Percentiles rank a stretch among this genome's conserved stretches.
phyloP scores from a whole-genome alignment of 345 rosid genomes.

The Isatis tinctoria region DNA sequence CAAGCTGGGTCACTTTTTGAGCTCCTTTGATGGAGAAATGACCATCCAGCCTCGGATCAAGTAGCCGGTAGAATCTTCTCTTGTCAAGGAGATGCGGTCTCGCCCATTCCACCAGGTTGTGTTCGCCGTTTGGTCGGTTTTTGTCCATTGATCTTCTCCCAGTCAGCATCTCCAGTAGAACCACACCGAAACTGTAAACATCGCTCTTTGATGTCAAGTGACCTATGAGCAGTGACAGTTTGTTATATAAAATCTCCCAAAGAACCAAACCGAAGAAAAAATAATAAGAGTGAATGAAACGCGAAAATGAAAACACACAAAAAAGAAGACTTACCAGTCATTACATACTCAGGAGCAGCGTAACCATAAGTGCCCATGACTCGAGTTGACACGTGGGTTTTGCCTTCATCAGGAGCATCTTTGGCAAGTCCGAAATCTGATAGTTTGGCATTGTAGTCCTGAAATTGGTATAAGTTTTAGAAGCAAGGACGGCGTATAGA shows the following conservation, averaged over 20 bases:
- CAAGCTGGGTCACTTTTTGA: slow-evolving; percentile 71
- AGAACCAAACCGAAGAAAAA: neutral
- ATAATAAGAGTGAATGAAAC: neutral
- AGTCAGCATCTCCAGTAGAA: slow-evolving; percentile 72
- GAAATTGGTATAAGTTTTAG: slow-evolving; percentile 16
- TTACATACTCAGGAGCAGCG: slow-evolving; percentile 87
- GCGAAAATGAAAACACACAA: neutral
- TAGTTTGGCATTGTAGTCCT: slow-evolving; percentile 90
- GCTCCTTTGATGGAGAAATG: slow-evolving; percentile 81
- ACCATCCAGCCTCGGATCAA: slow-evolving; percentile 79
- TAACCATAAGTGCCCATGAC: slow-evolving; percentile 94
- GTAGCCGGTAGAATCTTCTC: slow-evolving; percentile 67
- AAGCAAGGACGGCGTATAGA: neutral
- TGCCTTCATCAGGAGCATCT: slow-evolving; percentile 84
- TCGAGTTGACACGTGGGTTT: slow-evolving; percentile 82
- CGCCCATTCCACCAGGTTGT: slow-evolving; percentile 84
- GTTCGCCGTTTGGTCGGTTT: slow-evolving; percentile 76
- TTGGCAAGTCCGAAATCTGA: slow-evolving; percentile 88
- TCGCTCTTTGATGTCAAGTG: slow-evolving; percentile 87
- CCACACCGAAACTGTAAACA: slow-evolving; percentile 84
- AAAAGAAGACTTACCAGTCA: slow-evolving; percentile 64
- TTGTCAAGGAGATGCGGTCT: slow-evolving; percentile 76
- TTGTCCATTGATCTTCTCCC: slow-evolving; percentile 90
- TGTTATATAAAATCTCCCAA: neutral
- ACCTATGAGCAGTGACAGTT: slow-evolving; percentile 34